These are phyloP conservation scores for Fusarium udum DNA, from an alignment of 2,329 filamentous ascomycete species.

Conservation along the genomic window DNA sequence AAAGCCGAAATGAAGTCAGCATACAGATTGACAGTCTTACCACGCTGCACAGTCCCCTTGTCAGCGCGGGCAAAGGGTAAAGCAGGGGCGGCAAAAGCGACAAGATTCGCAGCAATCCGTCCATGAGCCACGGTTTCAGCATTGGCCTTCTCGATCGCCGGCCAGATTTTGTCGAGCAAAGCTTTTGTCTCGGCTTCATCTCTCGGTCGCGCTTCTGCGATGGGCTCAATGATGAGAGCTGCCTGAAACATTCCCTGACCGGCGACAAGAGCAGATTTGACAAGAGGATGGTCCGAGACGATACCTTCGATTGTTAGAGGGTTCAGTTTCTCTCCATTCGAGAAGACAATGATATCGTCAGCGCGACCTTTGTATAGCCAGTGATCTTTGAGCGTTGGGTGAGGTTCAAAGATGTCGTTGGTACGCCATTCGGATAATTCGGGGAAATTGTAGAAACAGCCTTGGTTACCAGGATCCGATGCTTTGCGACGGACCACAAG, in stretches of 20 bases:
- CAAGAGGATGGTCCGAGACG: background rate
- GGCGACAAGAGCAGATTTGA: background rate
- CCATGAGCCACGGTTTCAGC: background rate
- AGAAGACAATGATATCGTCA: conserved; percentile 5
- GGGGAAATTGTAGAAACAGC: background rate
- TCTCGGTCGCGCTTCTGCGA: background rate
- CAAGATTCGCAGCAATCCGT: background rate
- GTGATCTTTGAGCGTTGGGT: background rate
- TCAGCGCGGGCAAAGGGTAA: background rate
- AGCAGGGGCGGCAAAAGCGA: background rate
- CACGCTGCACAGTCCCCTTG: background rate
- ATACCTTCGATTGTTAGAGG: background rate
- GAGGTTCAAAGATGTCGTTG: background rate
- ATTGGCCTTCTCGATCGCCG: background rate
- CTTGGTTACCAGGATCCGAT: background rate
- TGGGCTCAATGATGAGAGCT: conserved; percentile 6
- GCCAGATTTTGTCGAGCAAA: background rate
- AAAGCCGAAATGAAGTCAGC: background rate
- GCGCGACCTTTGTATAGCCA: conserved; percentile 3
- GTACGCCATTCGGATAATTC: conserved; percentile 6
- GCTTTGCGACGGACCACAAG: background rate
- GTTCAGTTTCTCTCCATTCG: background rate
- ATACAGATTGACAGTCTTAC: background rate
- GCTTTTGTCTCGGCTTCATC: background rate
- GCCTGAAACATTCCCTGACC: background rate